Evolutionary conservation across 1,284 basidiomycete genomes (phyloP), one percentile per base, ranked within the genome.

Genomic region (Boletus mariae): DNA sequence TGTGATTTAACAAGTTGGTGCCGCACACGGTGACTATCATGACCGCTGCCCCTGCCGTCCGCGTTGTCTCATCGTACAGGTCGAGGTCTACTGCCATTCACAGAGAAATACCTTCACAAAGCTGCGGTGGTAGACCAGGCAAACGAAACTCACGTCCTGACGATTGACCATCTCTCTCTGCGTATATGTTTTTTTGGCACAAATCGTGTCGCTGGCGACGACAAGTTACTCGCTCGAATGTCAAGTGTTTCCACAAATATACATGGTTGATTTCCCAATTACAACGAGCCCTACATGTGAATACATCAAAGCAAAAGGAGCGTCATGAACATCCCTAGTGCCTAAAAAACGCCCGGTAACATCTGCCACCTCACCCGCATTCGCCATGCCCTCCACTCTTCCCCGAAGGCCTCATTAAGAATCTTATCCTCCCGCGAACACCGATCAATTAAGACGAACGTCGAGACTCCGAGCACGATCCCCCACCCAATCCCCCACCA

Each of bases 301-400:
- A 41, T 41, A 8, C 11, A 23, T 23, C 5, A 41, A 41, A 23
- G 38, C 38, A 25, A 41, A 41, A 41, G 12, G 38, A 41, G 23
- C 20, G 20, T 41, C 10, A 2, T 17, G 15, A 17, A 37, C 35
- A 38, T 20, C 12, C 37, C 17, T 9, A 13, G 11, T 13, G 11
- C 38, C 38, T 53, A 67, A 43, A 54, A 66, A 12, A 61, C 23
- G 25, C 58, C 53, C 9, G 65, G 65, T 4, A 67, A 13, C 42
- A 61, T 47, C 26, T 37, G 29, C 47, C 55, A 67, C 8, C 28
- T 56, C 45, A 58, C 65, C 43, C 34, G 51, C 31, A 23, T 6
- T 2, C 59, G 53, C 63, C 61, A 67, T 6, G 12, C 34, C 32
- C 54, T 56, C 62, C 58, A 64, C 32, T 66, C 56, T 31, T 56